Percentiles rank a stretch among this genome's conserved stretches.
These are phyloP conservation scores for Paracoccidioides lutzii DNA, from an alignment of 2,329 filamentous ascomycete genomes.

Conservation along the genomic window DNA sequence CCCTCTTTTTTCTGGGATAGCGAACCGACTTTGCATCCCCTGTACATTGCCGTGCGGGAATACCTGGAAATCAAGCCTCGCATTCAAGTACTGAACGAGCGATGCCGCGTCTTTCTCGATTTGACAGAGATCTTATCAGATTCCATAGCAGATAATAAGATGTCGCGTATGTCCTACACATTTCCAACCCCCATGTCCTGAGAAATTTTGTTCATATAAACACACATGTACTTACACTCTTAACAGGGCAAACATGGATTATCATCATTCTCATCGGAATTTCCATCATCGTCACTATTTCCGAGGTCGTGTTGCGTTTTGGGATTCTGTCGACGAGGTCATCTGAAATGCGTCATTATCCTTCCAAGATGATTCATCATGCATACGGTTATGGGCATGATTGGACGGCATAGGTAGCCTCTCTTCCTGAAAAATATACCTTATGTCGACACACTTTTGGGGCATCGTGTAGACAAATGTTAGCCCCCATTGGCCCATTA, in stretches of 20 bases:
- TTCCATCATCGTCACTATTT: slow-evolving; percentile 79
- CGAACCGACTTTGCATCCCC: slow-evolving; percentile 83
- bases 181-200: background rate
- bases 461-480: too few species aligned
- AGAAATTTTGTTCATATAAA: background rate
- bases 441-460: too few species aligned
- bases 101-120: slow-evolving; percentile 91
- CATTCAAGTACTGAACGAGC: slow-evolving; percentile 92
- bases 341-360: background rate
- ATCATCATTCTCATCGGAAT: slow-evolving; percentile 87
- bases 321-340: slow-evolving; percentile 45
- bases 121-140: slow-evolving; percentile 90
- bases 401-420: background rate
- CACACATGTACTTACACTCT: background rate
- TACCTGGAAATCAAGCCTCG: slow-evolving; percentile 95
- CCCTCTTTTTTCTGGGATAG: slow-evolving; percentile 98
- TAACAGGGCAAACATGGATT: slow-evolving; percentile 76
- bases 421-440: background rate
- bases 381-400: background rate
- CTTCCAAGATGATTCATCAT: slow-evolving; percentile 1
- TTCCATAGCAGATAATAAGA: slow-evolving; percentile 83
- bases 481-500: too few species aligned
- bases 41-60: slow-evolving; percentile 88
- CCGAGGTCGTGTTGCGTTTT: slow-evolving; percentile 80
- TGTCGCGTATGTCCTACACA: slow-evolving; percentile 48